phyloP scores from a whole-genome alignment of 345 rosid species.

The Toxicodendron radicans region DNA sequence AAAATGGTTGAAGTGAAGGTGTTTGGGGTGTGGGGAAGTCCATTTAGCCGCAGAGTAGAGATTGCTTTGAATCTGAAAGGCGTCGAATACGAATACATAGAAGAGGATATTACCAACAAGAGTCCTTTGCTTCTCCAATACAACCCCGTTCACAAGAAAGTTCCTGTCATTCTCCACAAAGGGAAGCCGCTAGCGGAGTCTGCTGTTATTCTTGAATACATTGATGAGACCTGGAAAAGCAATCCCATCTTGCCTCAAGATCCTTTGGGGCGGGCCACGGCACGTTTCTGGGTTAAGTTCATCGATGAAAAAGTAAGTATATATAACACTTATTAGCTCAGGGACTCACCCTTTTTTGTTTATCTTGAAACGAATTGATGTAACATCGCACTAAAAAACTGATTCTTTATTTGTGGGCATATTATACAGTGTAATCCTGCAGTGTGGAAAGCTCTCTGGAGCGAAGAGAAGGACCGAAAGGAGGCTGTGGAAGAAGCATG shows the following conservation, averaged over 20 bases:
- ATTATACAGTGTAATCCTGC: conserved; percentile 32
- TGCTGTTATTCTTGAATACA: conserved; percentile 52
- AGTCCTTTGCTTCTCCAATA: conserved; percentile 44
- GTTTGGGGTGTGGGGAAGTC: conserved; percentile 43
- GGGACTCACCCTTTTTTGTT: neutral
- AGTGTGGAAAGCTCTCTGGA: conserved; percentile 38
- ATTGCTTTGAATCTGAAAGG: conserved; percentile 53
- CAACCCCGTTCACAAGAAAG: conserved; percentile 52
- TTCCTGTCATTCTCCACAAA: conserved; percentile 53
- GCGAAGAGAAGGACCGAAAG: conserved; percentile 32
- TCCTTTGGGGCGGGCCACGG: conserved; percentile 46
- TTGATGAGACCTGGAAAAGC: conserved; percentile 52
- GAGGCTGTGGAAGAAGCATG: conserved; percentile 38
- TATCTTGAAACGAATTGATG: neutral
- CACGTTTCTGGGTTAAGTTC: conserved; percentile 60
- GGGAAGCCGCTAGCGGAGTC: conserved; percentile 47
- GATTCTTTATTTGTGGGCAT: neutral
- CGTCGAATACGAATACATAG: conserved; percentile 42
- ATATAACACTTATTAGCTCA: neutral
- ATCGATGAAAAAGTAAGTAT: conserved; percentile 41
- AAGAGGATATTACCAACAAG: conserved; percentile 46
- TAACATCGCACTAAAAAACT: too few relatives aligned
- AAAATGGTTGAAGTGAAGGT: conserved; percentile 37
- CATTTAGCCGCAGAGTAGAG: conserved; percentile 47
- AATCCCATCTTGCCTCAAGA: conserved; percentile 42